A percentile compares a stretch with the other conserved stretches of the same genome.
Conservation (phyloP, 2,329 filamentous ascomycete genomes). For the Venturia effusa region DNA sequence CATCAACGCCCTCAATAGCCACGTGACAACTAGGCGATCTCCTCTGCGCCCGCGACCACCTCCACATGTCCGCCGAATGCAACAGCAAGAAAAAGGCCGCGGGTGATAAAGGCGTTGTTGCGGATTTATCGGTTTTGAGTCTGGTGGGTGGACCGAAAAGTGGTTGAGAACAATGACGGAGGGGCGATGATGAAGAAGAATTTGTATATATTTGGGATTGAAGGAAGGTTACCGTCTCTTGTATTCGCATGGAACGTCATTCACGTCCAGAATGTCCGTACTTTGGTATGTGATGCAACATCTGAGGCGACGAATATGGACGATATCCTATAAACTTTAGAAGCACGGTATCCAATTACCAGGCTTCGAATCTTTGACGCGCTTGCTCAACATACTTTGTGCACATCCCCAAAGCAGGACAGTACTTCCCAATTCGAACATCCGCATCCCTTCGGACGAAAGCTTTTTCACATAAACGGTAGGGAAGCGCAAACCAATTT, state of each 20-base stretch:
- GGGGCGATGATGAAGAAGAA: not conserved
- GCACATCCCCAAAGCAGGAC: conserved; percentile 1
- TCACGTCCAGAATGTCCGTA: too few relatives aligned
- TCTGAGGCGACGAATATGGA: too few relatives aligned
- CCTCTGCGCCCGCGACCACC: not conserved
- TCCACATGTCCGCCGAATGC: not conserved
- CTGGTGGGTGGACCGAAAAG: not conserved
- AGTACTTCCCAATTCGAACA: conserved; percentile 6
- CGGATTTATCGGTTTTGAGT: not conserved
- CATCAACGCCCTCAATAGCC: not conserved
- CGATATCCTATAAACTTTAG: too few relatives aligned
- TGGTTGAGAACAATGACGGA: not conserved
- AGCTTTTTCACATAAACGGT: too few relatives aligned
- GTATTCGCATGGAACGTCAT: too few relatives aligned
- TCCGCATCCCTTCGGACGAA: too few relatives aligned
- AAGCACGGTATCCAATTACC: too few relatives aligned
- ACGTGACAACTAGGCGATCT: not conserved
- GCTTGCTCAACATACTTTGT: too few relatives aligned
- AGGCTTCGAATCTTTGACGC: too few relatives aligned
- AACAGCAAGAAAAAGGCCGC: not conserved
- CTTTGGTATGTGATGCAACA: too few relatives aligned
- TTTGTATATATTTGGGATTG: not conserved
- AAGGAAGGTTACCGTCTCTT: too few relatives aligned
- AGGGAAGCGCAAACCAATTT: not conserved
- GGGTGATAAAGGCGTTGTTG: not conserved